A percentile compares a stretch with the other conserved stretches of the same genome.
Evolutionary conservation across 345 rosid genomes (phyloP).

Genomic region (Brassica juncea): DNA sequence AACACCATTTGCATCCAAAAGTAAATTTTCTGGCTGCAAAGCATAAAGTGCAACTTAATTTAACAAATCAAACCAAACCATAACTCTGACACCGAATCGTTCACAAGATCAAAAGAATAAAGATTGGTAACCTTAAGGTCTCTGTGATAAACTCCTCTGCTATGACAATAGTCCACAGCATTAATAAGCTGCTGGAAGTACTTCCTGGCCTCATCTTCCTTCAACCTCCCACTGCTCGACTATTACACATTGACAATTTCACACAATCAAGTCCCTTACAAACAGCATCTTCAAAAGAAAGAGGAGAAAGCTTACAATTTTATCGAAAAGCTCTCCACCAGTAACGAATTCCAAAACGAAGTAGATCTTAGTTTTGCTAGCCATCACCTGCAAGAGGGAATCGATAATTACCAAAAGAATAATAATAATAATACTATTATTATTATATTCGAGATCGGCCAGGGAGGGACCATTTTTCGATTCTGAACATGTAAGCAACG

Average conservation of each 20-base stretch:
- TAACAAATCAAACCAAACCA: constrained; percentile 8
- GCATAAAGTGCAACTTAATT: not conserved
- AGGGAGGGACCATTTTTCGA: constrained; percentile 34
- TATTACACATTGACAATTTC: constrained; percentile 31
- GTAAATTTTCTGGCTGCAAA: constrained; percentile 93
- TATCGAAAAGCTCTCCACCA: constrained; percentile 98
- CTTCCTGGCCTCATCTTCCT: constrained; percentile 94
- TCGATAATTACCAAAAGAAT: constrained; percentile 8
- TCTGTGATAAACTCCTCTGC: constrained; percentile 93
- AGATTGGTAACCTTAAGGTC: constrained; percentile 73
- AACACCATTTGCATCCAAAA: constrained; percentile 80
- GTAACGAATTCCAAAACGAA: constrained; percentile 91
- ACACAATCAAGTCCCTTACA: not conserved
- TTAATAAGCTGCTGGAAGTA: constrained; percentile 95
- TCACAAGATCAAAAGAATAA: not conserved
- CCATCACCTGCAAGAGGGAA: constrained; percentile 76
- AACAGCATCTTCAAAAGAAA: not conserved
- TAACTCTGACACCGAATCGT: not conserved
- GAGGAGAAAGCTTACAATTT: constrained; percentile 66
- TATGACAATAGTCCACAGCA: constrained; percentile 97
- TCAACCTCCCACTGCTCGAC: constrained; percentile 92
- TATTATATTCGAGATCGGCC: not conserved
- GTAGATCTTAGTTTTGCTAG: constrained; percentile 93
- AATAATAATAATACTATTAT: constrained; percentile 5
- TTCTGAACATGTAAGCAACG: not conserved